Conservation (phyloP, 2,329 filamentous ascomycete genomes). For the Arthrobotrys sinensis region DNA sequence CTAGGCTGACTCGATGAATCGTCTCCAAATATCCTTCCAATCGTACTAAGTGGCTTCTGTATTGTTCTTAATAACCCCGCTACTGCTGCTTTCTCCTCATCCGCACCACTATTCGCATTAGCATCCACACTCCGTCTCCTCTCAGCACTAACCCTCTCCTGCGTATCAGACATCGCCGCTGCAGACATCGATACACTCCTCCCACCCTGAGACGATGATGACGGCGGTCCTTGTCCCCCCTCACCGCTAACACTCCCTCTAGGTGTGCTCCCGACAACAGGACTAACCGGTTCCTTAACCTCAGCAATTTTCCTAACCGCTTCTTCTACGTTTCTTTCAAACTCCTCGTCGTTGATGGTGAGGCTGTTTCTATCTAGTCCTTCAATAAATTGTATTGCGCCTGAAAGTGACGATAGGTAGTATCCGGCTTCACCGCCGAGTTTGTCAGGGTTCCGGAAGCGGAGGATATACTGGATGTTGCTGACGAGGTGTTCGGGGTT, state of each 20-base stretch:
- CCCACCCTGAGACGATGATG: constrained; percentile 61
- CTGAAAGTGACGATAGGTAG: constrained; percentile 91
- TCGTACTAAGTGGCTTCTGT: constrained; percentile 89
- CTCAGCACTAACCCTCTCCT: constrained; percentile 71
- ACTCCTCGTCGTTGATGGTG: constrained; percentile 94
- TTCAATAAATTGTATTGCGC: constrained; percentile 96
- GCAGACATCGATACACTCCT: constrained; percentile 66
- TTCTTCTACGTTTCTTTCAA: constrained; percentile 95
- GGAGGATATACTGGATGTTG: constrained; percentile 97
- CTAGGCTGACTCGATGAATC: constrained; percentile 67
- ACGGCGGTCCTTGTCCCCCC: constrained; percentile 67
- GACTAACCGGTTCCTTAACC: constrained; percentile 57
- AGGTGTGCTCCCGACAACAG: constrained; percentile 38
- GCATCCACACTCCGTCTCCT: constrained; percentile 64
- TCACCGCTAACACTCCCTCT: constrained; percentile 34
- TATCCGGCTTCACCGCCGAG: constrained; percentile 97
- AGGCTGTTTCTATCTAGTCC: constrained; percentile 93
- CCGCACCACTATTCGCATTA: constrained; percentile 69
- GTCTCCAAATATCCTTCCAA: constrained; percentile 94
- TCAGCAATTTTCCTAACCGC: constrained; percentile 95
- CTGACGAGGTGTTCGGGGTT: constrained; percentile 96
- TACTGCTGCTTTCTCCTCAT: constrained; percentile 84
- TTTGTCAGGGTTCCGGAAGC: constrained; percentile 98
- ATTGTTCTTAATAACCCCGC: constrained; percentile 89
- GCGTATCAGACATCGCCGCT: constrained; percentile 67